Percentiles rank a stretch among this genome's conserved stretches.
These are phyloP conservation scores for Fusarium longipes DNA, from an alignment of 2,329 filamentous ascomycete genomes.

Conservation along the genomic window DNA sequence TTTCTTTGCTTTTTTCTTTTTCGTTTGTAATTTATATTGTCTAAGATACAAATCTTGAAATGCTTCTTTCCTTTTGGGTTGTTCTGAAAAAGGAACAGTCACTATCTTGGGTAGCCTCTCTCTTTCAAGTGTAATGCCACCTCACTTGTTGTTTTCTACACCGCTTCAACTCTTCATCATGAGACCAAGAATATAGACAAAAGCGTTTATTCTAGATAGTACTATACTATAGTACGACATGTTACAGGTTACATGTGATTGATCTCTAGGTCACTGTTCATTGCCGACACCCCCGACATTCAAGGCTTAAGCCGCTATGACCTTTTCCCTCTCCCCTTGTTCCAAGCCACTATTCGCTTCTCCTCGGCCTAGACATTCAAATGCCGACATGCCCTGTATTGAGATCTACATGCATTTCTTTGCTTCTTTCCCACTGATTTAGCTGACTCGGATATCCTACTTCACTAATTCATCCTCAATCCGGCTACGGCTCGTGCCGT, in stretches of 20 bases:
- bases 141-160: not conserved
- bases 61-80: not conserved
- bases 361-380: not conserved
- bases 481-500: conserved; percentile 19
- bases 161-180: not conserved
- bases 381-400: not conserved
- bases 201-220: too few species aligned
- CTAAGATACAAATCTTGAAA: not conserved
- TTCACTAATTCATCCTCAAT: not conserved
- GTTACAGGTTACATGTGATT: not conserved
- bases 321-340: not conserved
- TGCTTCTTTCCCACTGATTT: not conserved
- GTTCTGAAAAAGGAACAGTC: not conserved
- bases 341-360: not conserved
- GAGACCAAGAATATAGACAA: not conserved
- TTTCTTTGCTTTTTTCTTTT: not conserved
- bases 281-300: not conserved
- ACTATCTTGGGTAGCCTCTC: not conserved
- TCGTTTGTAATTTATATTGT: not conserved
- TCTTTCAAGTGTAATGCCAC: not conserved
- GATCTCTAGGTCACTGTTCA: not conserved
- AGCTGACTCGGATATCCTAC: not conserved
- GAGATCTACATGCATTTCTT: not conserved
- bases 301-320: not conserved
- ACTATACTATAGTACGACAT: too few species aligned